Percentiles rank a stretch among this genome's conserved stretches.
Conservation (phyloP, 257 asterid genomes). For the Scutellaria baicalensis region DNA sequence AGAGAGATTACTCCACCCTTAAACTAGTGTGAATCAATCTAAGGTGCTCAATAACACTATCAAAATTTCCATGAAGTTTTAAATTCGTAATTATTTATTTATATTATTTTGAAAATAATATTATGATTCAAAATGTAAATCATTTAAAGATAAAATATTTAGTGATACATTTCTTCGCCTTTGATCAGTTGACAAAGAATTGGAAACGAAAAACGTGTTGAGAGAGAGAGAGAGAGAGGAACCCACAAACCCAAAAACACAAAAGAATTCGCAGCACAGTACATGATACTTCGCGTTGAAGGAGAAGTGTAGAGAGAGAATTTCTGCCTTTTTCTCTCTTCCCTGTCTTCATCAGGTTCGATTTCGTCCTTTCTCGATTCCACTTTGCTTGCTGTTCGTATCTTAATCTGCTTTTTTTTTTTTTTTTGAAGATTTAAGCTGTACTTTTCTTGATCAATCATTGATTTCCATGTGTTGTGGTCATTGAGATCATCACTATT, state of each 20-base stretch:
- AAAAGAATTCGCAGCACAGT: slow-evolving; percentile 10
- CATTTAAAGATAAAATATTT: too few relatives aligned
- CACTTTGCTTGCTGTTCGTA: not conserved
- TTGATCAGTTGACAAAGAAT: not conserved
- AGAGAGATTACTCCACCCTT: too few relatives aligned
- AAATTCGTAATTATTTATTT: too few relatives aligned
- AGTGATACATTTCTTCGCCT: not conserved
- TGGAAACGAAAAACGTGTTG: not conserved
- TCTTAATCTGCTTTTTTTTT: slow-evolving; percentile 3
- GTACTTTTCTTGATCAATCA: not conserved
- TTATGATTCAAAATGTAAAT: too few relatives aligned
- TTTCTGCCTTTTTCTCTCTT: slow-evolving; percentile 15
- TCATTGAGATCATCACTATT: not conserved
- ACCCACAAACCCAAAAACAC: slow-evolving; percentile 9
- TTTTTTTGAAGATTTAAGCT: slow-evolving; percentile 1
- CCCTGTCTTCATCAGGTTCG: slow-evolving; percentile 28
- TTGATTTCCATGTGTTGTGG: not conserved
- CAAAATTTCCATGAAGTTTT: too few relatives aligned
- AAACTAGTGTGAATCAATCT: too few relatives aligned
- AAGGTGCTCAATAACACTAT: too few relatives aligned
- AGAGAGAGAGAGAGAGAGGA: not conserved
- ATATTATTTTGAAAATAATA: too few relatives aligned
- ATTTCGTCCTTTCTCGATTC: not conserved
- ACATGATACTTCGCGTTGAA: slow-evolving; percentile 14
- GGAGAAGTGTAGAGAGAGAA: slow-evolving; percentile 2